phyloP scores from a whole-genome alignment of 1,284 basidiomycete genomes.

The Volvariella surrecta region DNA sequence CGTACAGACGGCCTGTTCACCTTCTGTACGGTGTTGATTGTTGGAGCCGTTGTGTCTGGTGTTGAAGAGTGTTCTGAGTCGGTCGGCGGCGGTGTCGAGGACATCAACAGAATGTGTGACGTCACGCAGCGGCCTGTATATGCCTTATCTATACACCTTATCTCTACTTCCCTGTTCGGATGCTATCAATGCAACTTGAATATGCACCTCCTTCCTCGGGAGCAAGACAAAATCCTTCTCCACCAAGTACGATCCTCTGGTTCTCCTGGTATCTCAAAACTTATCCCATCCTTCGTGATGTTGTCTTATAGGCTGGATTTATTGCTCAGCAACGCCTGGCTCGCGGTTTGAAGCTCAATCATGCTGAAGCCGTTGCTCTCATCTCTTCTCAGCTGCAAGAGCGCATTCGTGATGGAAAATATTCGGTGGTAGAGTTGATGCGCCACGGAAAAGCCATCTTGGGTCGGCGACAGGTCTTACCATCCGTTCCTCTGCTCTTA shows the following conservation, averaged over 20 bases:
- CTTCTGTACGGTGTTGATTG: no score
- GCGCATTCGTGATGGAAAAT: slow-evolving; percentile 88
- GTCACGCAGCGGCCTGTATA: slow-evolving; percentile 10
- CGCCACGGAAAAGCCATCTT: slow-evolving; percentile 85
- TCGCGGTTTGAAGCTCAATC: slow-evolving; percentile 81
- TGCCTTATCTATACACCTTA: slow-evolving; percentile 11
- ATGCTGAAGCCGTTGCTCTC: slow-evolving; percentile 83
- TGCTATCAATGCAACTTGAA: no score
- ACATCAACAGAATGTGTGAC: slow-evolving; percentile 9
- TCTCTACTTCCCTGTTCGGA: no score
- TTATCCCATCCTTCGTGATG: slow-evolving; percentile 6
- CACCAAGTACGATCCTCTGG: slow-evolving; percentile 31
- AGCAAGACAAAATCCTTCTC: slow-evolving; percentile 42
- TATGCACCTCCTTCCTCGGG: slow-evolving; percentile 43
- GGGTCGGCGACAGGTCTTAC: slow-evolving; percentile 86
- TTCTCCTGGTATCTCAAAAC: not conserved
- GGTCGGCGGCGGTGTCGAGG: slow-evolving; percentile 11
- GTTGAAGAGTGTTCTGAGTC: slow-evolving; percentile 16
- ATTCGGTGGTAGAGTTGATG: slow-evolving; percentile 89
- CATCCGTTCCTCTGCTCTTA: slow-evolving; percentile 57
- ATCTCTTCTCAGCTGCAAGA: slow-evolving; percentile 92
- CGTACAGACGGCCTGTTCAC: slow-evolving; percentile 31
- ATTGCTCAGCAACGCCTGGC: slow-evolving; percentile 94
- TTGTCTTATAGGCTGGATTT: slow-evolving; percentile 52
- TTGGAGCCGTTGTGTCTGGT: not conserved